These are phyloP conservation scores for Kwoniella sp. DNA, from an alignment of 768 basidiomycete genomes.

Conservation along the genomic window DNA sequence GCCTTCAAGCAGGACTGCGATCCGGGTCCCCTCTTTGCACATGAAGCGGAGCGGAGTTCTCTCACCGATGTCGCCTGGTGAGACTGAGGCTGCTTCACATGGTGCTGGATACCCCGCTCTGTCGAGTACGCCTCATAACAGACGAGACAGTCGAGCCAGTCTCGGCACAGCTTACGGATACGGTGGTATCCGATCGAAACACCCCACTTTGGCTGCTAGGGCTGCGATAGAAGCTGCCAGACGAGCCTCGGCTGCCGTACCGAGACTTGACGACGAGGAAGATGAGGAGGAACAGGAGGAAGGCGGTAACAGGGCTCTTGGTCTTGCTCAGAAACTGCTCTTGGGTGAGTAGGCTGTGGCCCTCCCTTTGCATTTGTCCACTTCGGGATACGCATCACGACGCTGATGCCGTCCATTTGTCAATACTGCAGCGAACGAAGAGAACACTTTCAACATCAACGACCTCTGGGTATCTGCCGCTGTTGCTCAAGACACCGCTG, in stretches of 20 bases:
- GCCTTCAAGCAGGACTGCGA: conserved; percentile 28
- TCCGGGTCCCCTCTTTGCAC: conserved; percentile 27
- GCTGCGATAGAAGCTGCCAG: conserved; percentile 51
- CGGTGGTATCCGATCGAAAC: conserved; percentile 55
- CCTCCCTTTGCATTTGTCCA: too few relatives aligned
- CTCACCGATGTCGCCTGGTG: conserved; percentile 38
- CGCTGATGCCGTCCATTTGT: neutral
- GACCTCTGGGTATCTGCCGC: conserved; percentile 98
- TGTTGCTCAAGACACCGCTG: conserved; percentile 77
- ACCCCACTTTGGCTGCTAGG: conserved; percentile 53
- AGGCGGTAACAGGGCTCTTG: conserved; percentile 60
- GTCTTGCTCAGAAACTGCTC: conserved; percentile 82
- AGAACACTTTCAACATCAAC: conserved; percentile 89
- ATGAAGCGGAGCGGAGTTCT: conserved; percentile 27
- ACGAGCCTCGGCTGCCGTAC: conserved; percentile 38
- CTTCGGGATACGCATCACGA: neutral
- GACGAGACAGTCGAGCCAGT: conserved; percentile 52
- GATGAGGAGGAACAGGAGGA: conserved; percentile 42
- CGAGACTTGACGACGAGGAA: conserved; percentile 26
- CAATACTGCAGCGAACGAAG: conserved; percentile 72
- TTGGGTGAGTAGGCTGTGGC: conserved; percentile 58
- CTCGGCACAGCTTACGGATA: conserved; percentile 56
- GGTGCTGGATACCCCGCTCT: conserved; percentile 38
- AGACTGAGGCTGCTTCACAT: conserved; percentile 24
- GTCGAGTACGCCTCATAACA: conserved; percentile 21